Percentiles rank a stretch among this genome's conserved stretches.
Conservation (phyloP, 176 grass and related monocot species). For the Cocos nucifera region DNA sequence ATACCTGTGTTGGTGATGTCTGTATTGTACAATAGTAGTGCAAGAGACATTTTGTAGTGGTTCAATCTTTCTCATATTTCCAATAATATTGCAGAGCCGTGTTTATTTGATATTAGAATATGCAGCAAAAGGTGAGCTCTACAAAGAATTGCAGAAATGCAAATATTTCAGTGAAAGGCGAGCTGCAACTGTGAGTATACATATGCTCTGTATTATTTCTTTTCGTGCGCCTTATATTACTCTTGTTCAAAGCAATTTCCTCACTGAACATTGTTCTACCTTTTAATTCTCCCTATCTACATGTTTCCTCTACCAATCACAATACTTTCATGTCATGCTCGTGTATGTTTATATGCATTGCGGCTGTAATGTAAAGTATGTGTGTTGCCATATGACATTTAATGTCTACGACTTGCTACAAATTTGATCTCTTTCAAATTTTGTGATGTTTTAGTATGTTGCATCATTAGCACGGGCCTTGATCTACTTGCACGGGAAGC, state of each 20-base stretch:
- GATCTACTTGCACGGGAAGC: conserved; percentile 82
- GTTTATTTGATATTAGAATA: conserved; percentile 94
- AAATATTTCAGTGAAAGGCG: conserved; percentile 72
- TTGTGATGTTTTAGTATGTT: conserved; percentile 50
- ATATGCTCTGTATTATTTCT: not conserved
- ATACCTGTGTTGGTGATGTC: not conserved
- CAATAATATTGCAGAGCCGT: conserved; percentile 32
- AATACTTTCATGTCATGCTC: no score
- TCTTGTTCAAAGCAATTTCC: no score
- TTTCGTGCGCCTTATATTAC: no score
- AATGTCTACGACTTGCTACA: no score
- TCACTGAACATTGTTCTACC: no score
- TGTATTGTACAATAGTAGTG: not conserved
- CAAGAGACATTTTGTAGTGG: no score
- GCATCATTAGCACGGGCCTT: conserved; percentile 65
- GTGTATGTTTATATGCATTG: no score
- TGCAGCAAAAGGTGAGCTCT: conserved; percentile 93
- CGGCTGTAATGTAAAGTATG: no score
- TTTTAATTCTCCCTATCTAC: no score
- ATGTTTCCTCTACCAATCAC: no score
- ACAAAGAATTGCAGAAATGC: conserved; percentile 85
- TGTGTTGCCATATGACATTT: no score
- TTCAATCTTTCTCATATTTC: no score
- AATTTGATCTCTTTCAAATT: not conserved
- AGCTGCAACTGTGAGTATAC: conserved; percentile 62